phyloP scores from a whole-genome alignment of 106 monocot genomes.

The Dioscorea zingiberensis region DNA sequence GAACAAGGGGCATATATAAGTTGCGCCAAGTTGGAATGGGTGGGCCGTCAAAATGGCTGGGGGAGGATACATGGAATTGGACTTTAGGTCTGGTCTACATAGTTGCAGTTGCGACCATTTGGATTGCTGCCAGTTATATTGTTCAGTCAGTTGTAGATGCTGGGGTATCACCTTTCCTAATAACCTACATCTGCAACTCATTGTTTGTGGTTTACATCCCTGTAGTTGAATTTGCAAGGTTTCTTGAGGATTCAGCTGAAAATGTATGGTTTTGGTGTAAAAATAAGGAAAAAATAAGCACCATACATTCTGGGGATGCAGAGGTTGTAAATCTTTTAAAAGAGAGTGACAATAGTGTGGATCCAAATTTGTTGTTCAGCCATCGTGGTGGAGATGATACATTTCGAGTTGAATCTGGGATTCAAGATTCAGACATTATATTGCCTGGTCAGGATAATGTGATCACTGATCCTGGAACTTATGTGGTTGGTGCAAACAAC shows the following conservation, averaged over 20 bases:
- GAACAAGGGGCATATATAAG: conserved; percentile 8
- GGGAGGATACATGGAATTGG: conserved; percentile 56
- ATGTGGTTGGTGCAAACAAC: conserved; percentile 2
- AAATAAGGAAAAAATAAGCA: conserved; percentile 7
- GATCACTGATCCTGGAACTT: background rate
- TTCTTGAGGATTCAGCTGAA: conserved; percentile 49
- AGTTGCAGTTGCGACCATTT: conserved; percentile 73
- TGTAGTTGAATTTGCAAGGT: conserved; percentile 56
- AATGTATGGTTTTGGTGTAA: conserved; percentile 13
- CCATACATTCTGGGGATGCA: conserved; percentile 15
- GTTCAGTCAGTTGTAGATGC: conserved; percentile 89
- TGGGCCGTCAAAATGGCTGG: conserved; percentile 2
- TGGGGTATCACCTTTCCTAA: conserved; percentile 84
- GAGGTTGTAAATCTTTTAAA: conserved; percentile 59
- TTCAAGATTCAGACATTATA: conserved; percentile 3
- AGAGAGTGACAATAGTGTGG: conserved; percentile 5
- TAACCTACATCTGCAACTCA: conserved; percentile 92
- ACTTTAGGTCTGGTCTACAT: conserved; percentile 69
- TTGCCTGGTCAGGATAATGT: conserved; percentile 4
- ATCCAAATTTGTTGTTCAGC: background rate
- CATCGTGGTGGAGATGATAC: conserved; percentile 6
- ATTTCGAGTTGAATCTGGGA: background rate
- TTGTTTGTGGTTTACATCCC: conserved; percentile 85
- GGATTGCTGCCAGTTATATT: conserved; percentile 92
- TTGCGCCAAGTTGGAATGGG: conserved; percentile 9